Conservation (phyloP, 2,329 filamentous ascomycete species). For the Trichothecium roseum region DNA sequence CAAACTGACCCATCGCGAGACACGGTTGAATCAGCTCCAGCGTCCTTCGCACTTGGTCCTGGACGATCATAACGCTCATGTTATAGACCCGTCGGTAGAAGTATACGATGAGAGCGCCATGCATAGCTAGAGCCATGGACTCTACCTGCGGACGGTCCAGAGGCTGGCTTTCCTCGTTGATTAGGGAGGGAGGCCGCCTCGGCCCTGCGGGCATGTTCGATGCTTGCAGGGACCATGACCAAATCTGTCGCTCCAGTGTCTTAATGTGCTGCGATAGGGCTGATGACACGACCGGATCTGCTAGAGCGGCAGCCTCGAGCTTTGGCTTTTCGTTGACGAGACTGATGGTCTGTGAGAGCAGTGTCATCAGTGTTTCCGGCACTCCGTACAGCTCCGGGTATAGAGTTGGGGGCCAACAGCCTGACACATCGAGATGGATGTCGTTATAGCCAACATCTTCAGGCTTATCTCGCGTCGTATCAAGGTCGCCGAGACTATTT, state of each 20-base stretch:
- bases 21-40: constrained; percentile 24
- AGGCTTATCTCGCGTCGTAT: constrained; percentile 15
- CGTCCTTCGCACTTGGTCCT: too few relatives aligned
- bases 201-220: neutral
- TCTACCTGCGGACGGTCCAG: constrained; percentile 11
- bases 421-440: too few relatives aligned
- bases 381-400: too few relatives aligned
- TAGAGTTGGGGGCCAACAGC: too few relatives aligned
- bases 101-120: too few relatives aligned
- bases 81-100: too few relatives aligned
- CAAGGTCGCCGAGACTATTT: constrained; percentile 16
- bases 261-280: constrained; percentile 17
- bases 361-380: too few relatives aligned
- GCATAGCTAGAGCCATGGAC: constrained; percentile 25
- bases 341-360: too few relatives aligned
- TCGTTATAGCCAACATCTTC: constrained; percentile 29
- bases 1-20: constrained; percentile 18
- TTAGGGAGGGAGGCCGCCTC: neutral
- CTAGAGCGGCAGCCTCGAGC: constrained; percentile 11
- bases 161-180: neutral
- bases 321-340: constrained; percentile 28
- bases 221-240: constrained; percentile 14
- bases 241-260: constrained; percentile 19
- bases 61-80: too few relatives aligned
- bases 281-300: constrained; percentile 13